These are phyloP conservation scores for Fusarium sp. DNA, from an alignment of 2,329 filamentous ascomycete species.

Conservation along the genomic window DNA sequence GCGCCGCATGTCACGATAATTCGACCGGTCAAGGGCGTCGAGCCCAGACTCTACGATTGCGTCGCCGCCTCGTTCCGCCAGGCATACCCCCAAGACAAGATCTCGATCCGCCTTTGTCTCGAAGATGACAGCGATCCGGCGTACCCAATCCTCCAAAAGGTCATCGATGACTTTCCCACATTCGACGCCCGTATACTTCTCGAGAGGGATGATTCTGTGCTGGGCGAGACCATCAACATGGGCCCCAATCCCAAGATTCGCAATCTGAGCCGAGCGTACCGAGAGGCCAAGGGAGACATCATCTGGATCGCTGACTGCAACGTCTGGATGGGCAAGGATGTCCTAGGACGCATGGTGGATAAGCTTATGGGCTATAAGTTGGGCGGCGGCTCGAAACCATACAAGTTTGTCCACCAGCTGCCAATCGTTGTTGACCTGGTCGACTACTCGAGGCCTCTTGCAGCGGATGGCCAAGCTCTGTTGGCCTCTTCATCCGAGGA, in stretches of 20 bases:
- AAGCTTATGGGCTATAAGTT: constrained; percentile 77
- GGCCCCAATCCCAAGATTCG: constrained; percentile 99
- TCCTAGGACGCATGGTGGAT: constrained; percentile 90
- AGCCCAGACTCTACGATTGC: constrained; percentile 91
- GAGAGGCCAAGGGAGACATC: constrained; percentile 87
- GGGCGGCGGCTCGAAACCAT: constrained; percentile 65
- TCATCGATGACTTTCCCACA: constrained; percentile 79
- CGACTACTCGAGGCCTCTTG: constrained; percentile 40
- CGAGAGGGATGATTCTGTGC: constrained; percentile 82
- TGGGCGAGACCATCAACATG: constrained; percentile 70
- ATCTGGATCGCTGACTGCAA: constrained; percentile 98
- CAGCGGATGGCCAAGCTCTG: constrained; percentile 43
- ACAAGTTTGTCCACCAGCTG: constrained; percentile 96
- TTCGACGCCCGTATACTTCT: constrained; percentile 80
- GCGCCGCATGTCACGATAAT: constrained; percentile 90
- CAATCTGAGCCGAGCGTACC: constrained; percentile 93
- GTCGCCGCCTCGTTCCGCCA: constrained; percentile 88
- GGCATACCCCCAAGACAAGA: constrained; percentile 79
- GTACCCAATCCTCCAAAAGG: constrained; percentile 76
- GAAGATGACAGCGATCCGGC: constrained; percentile 80
- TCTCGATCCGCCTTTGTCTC: constrained; percentile 87
- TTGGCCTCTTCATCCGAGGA: constrained; percentile 51
- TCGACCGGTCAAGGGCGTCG: constrained; percentile 91
- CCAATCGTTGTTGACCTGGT: constrained; percentile 86
- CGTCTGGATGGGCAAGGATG: constrained; percentile 86